phyloP scores from a whole-genome alignment of 805 yeast species.

The Saturnispora quitensis region DNA sequence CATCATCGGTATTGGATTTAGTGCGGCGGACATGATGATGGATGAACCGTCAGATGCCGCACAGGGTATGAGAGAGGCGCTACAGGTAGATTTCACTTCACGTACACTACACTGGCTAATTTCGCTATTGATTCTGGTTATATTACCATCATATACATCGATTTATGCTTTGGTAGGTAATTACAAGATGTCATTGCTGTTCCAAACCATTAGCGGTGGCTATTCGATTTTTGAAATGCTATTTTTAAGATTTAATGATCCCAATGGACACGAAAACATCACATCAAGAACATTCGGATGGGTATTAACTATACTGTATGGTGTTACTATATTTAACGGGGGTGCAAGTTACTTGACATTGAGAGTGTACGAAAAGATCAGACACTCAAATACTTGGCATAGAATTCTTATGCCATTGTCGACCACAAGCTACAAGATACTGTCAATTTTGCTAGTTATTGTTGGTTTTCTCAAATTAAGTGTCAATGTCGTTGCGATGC shows the following conservation, averaged over 20 bases:
- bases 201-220: conserved; percentile 38
- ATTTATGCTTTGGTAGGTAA: conserved; percentile 47
- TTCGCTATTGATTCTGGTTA: conserved; percentile 36
- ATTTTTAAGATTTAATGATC: conserved; percentile 54
- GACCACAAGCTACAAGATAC: conserved; percentile 31
- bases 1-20: not conserved
- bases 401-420: conserved; percentile 32
- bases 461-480: conserved; percentile 75
- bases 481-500: conserved; percentile 72
- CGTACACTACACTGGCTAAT: conserved; percentile 60
- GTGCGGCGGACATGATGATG: conserved; percentile 14
- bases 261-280: conserved; percentile 54
- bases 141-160: conserved; percentile 50
- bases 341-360: conserved; percentile 32
- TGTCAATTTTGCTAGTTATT: conserved; percentile 39
- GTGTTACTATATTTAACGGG: conserved; percentile 44
- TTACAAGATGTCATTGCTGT: conserved; percentile 33
- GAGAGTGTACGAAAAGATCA: conserved; percentile 21
- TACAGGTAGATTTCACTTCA: conserved; percentile 24
- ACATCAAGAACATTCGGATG: conserved; percentile 64
- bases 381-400: conserved; percentile 27
- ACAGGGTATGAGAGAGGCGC: conserved; percentile 9
- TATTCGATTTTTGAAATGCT: conserved; percentile 51
- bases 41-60: conserved; percentile 15
- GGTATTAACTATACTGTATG: conserved; percentile 43